phyloP scores from a whole-genome alignment of 768 basidiomycete species.

The Termitomyces sp. region DNA sequence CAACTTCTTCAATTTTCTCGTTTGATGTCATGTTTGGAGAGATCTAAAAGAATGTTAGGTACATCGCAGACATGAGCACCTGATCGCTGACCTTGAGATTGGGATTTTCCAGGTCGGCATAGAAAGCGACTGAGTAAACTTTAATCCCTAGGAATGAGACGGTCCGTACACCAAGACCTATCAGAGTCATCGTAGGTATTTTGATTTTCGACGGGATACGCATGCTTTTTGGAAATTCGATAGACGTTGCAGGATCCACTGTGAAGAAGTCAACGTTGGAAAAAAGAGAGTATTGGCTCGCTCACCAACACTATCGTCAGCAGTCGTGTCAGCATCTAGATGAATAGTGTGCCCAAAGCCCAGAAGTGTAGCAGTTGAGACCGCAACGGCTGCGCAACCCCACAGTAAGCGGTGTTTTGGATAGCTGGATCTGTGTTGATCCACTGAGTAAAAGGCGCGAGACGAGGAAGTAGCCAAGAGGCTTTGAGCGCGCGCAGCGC shows the following conservation, averaged over 20 bases:
- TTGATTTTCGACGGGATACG: constrained; percentile 58
- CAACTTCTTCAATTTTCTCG: constrained; percentile 65
- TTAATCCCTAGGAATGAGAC: constrained; percentile 86
- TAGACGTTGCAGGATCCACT: constrained; percentile 74
- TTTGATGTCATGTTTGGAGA: constrained; percentile 50
- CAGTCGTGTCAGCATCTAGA: constrained; percentile 7
- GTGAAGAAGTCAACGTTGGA: not conserved
- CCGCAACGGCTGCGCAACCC: constrained; percentile 8
- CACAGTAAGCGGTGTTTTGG: constrained; percentile 5
- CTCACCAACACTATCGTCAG: constrained; percentile 8
- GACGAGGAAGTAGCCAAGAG: constrained; percentile 5
- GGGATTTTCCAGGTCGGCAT: constrained; percentile 72
- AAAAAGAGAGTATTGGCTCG: not conserved
- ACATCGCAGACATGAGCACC: not conserved
- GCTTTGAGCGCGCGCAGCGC: constrained; percentile 4
- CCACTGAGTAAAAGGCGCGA: constrained; percentile 1
- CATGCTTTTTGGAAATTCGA: constrained; percentile 66
- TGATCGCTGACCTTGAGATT: constrained; percentile 43
- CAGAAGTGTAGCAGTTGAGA: constrained; percentile 4
- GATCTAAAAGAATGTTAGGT: constrained; percentile 33
- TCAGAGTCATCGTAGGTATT: constrained; percentile 57
- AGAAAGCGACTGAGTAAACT: constrained; percentile 89
- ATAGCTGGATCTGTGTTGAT: not conserved
- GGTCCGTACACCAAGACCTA: constrained; percentile 83
- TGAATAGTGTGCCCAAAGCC: constrained; percentile 4